These are phyloP conservation scores for Symbiodinium natans DNA, from an alignment of 73 alveolate genomes.

Conservation along the genomic window DNA sequence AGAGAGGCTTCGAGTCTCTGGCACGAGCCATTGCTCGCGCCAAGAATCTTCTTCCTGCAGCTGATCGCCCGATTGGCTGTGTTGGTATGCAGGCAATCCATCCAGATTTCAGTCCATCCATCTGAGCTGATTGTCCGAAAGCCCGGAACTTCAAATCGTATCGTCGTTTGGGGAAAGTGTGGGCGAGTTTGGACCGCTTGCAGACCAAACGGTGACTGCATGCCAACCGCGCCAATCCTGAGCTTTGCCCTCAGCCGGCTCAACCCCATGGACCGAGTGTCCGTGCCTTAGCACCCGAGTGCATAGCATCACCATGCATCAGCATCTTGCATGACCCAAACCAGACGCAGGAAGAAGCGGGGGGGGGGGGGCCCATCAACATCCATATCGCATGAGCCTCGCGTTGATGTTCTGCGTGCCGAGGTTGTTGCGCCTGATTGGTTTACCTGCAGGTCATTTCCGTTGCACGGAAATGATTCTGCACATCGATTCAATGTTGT, in stretches of 20 bases:
- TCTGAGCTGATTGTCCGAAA: neutral
- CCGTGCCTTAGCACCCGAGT: neutral
- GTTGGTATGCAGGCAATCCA: neutral
- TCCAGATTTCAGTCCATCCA: neutral
- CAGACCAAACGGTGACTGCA: neutral
- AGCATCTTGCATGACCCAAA: too few relatives aligned
- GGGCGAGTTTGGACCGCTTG: neutral
- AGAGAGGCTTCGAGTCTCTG: neutral
- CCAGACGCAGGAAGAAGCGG: too few relatives aligned
- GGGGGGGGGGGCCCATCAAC: too few relatives aligned
- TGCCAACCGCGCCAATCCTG: neutral
- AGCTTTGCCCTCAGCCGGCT: neutral
- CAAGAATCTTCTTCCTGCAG: neutral
- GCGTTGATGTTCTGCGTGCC: neutral
- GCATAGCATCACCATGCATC: too few relatives aligned
- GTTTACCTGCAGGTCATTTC: neutral
- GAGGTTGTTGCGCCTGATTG: neutral
- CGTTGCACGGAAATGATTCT: neutral
- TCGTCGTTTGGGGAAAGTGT: neutral
- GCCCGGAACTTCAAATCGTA: too few relatives aligned
- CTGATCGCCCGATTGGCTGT: neutral
- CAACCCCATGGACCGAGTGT: neutral
- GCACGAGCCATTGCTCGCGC: neutral
- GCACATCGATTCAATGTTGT: neutral
- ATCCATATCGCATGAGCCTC: too few relatives aligned